A percentile compares a stretch with the other conserved stretches of the same genome.
These are phyloP conservation scores for Metroxylon sagu DNA, from an alignment of 176 grass and related monocot genomes.

Conservation along the genomic window DNA sequence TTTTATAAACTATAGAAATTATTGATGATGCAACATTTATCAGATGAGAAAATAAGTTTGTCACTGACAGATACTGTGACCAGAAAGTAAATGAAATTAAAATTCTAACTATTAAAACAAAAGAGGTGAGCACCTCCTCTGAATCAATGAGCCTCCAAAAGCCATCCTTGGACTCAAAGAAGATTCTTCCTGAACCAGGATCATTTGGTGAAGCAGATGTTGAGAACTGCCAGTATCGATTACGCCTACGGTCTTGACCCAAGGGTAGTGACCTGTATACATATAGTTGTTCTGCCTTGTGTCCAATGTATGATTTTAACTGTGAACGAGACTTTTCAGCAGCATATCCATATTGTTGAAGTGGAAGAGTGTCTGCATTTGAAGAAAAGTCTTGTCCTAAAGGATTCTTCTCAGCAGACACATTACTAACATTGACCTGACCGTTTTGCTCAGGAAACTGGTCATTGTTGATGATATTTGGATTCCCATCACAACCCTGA, in stretches of 20 bases:
- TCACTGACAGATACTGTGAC: too few species aligned
- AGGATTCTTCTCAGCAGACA: constrained; percentile 38
- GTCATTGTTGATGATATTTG: constrained; percentile 25
- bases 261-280: constrained; percentile 80
- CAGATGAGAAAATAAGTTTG: too few species aligned
- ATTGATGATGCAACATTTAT: too few species aligned
- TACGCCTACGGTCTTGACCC: constrained; percentile 93
- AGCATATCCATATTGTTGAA: constrained; percentile 65
- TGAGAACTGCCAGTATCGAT: constrained; percentile 89
- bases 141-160: constrained; percentile 84
- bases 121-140: constrained; percentile 56
- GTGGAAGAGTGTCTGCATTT: constrained; percentile 39
- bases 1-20: too few species aligned
- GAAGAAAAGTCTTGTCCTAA: constrained; percentile 26
- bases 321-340: constrained; percentile 77
- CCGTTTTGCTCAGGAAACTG: constrained; percentile 28
- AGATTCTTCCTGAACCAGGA: constrained; percentile 85
- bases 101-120: background rate
- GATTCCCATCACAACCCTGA: constrained; percentile 37
- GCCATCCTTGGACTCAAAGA: constrained; percentile 82
- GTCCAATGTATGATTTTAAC: constrained; percentile 68
- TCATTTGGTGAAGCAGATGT: constrained; percentile 72
- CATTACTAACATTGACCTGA: constrained; percentile 32
- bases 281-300: constrained; percentile 81
- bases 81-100: background rate